These are phyloP conservation scores for Mycena alexandri DNA, from an alignment of 768 basidiomycete genomes.

Conservation along the genomic window DNA sequence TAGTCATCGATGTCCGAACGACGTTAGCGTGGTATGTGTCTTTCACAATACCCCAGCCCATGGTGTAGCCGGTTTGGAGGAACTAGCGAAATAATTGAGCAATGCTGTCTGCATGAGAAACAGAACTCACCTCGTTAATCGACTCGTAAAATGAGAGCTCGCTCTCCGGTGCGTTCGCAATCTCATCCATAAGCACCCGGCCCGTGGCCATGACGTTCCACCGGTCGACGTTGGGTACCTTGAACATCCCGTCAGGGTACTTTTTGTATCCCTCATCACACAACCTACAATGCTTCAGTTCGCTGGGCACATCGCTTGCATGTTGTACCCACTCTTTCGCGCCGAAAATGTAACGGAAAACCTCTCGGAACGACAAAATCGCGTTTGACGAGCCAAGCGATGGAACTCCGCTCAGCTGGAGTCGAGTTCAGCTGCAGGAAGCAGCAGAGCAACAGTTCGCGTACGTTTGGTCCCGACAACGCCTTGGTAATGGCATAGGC, in stretches of 20 bases:
- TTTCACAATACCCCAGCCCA: conserved; percentile 46
- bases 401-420: conserved; percentile 37
- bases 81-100: conserved; percentile 31
- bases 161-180: conserved; percentile 49
- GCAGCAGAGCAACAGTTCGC: background rate
- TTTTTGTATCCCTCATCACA: conserved; percentile 41
- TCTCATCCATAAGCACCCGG: conserved; percentile 43
- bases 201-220: conserved; percentile 25
- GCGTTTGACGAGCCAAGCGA: conserved; percentile 43
- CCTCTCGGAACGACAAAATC: conserved; percentile 39
- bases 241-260: conserved; percentile 37
- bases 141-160: conserved; percentile 45
- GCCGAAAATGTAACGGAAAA: conserved; percentile 35
- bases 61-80: conserved; percentile 50
- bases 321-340: conserved; percentile 27
- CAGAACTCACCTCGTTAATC: conserved; percentile 42
- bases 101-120: background rate
- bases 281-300: background rate
- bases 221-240: conserved; percentile 28
- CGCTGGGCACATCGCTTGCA: background rate
- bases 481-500: conserved; percentile 22
- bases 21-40: conserved; percentile 54
- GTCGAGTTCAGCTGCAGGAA: background rate
- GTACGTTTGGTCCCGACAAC: conserved; percentile 29
- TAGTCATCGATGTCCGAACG: conserved; percentile 50